phyloP scores from a whole-genome alignment of 768 basidiomycete genomes.

The Panaeolus papilionaceus region DNA sequence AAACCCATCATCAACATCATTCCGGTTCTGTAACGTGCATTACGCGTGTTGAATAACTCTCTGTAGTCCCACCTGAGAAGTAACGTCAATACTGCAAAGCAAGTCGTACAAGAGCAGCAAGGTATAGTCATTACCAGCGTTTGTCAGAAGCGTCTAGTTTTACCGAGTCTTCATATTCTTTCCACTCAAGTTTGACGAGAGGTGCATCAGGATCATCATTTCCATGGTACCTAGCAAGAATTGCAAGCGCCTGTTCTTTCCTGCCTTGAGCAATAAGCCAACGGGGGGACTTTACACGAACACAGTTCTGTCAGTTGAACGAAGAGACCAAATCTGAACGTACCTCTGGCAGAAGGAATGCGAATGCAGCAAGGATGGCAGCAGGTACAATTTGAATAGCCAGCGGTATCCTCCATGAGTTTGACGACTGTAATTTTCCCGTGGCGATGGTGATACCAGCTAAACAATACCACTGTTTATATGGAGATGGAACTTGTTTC shows the following conservation, averaged over 20 bases:
- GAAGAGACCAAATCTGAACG: background rate
- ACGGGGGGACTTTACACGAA: constrained; percentile 49
- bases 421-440: constrained; percentile 38
- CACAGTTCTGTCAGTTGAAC: background rate
- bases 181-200: constrained; percentile 56
- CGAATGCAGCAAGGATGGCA: constrained; percentile 39
- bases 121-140: constrained; percentile 44
- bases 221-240: constrained; percentile 61
- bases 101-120: background rate
- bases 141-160: constrained; percentile 59
- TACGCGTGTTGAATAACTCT: constrained; percentile 52
- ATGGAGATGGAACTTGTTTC: background rate
- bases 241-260: constrained; percentile 51
- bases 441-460: constrained; percentile 52
- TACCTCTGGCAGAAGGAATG: constrained; percentile 46
- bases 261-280: constrained; percentile 59
- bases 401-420: constrained; percentile 57
- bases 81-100: background rate
- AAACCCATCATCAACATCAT: constrained; percentile 61
- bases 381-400: constrained; percentile 59
- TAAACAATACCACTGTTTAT: constrained; percentile 15
- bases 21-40: constrained; percentile 51
- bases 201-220: constrained; percentile 54
- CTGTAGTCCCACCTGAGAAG: constrained; percentile 54
- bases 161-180: constrained; percentile 58